These are phyloP conservation scores for Chondrus crispus DNA, from an alignment of 23 red algal genomes.

Conservation along the genomic window DNA sequence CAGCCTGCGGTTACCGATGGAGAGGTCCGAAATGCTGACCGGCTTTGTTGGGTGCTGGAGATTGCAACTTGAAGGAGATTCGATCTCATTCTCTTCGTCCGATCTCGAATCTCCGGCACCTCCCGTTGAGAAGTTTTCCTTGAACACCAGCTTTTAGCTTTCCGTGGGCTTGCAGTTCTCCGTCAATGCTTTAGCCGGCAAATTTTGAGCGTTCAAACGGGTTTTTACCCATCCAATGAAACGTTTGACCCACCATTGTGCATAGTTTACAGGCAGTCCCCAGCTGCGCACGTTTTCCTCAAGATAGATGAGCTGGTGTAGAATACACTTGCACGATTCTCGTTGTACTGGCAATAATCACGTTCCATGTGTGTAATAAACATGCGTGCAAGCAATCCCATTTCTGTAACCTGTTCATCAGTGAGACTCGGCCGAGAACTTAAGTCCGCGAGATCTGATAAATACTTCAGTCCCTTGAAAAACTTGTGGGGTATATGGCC, in stretches of 20 bases:
- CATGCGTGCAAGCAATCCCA: neutral
- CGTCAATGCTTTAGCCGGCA: neutral
- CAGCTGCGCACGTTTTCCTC: neutral
- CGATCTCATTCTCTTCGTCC: no score
- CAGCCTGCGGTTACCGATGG: no score
- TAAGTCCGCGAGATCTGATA: neutral
- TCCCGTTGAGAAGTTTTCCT: no score
- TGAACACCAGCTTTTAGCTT: no score
- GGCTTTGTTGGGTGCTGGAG: no score
- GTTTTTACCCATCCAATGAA: neutral
- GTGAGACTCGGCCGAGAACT: neutral
- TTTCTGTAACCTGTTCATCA: neutral
- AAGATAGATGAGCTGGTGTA: neutral
- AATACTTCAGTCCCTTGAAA: neutral
- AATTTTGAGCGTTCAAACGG: neutral
- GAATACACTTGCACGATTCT: conserved; percentile 1
- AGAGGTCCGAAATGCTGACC: no score
- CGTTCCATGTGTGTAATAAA: neutral
- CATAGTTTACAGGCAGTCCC: neutral
- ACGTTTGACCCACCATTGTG: neutral
- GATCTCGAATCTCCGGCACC: no score
- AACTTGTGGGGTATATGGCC: neutral
- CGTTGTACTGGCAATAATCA: neutral
- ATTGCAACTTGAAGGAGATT: no score
- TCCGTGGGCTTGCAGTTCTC: no score